Base-by-base conservation (phyloP, 805 yeast genomes). In the Candida ficus region DNA sequence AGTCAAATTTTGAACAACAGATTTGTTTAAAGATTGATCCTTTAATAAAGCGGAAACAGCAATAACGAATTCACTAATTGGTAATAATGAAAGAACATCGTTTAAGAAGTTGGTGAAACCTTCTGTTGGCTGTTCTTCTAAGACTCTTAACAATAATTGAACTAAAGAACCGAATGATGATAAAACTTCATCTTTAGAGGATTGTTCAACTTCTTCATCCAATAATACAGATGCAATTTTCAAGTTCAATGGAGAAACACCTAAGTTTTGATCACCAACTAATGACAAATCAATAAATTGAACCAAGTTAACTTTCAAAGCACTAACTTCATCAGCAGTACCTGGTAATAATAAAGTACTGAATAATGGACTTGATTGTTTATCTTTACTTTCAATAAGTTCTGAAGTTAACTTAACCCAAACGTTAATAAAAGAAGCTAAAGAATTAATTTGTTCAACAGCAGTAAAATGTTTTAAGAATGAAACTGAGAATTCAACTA, bases 391-490 rank as follows among this genome's bases (percentile, higher is more conserved):
- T 37, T 33, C 42, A 35, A 51, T 11, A 22, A 52, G 25, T 9
- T 37, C 60, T 21, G 50, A 54, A 14, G 80, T 83, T 41, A 74
- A 58, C 34, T 30, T 41, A 43, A 39, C 41, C 83, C 78, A 81
- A 46, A 80, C 60, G 4, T 65, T 60, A 43, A 80, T 63, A 49
- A 69, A 81, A 13, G 71, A 66, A 21, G 56, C 55, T 34, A 83
- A 56, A 7, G 86, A 78, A 17, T 61, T 56, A 39, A 88, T 62
- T 57, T 83, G 95, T 33, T 85, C 90, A 28, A 65, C 59, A 5
- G 89, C 79, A 26, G 72, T 54, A 58, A 91, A 89, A 23, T 75
- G 73, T 45, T 79, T 76, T 61, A 87, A 57, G 57, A 89, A 83
- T 0, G 86, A 67, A 13, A 78, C 68, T 2, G 83, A 70, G 58